Evolutionary conservation across 768 basidiomycete genomes (phyloP), one percentile per base, ranked within the genome.

Genomic region (Mycena pura): DNA sequence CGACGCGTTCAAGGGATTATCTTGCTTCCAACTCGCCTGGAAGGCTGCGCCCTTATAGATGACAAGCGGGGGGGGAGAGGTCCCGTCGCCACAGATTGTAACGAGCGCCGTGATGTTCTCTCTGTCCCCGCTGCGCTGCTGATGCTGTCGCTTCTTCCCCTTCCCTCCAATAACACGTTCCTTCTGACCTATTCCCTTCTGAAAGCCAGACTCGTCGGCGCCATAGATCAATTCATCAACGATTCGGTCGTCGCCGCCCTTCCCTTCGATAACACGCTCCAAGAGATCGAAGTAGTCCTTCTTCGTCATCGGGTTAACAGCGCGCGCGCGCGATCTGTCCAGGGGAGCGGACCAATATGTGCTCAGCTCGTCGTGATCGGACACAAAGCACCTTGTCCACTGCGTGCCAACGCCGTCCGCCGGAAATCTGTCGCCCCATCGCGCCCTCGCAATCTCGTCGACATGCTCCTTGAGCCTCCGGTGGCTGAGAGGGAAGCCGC

Each of bases 31-130:
- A 27, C 62, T 65, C 14, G 60, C 58, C 41, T 67, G 70, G 55
- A 67, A 75, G 7, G 46, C 62, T 48, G 72, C 55, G 6, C 76
- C 76, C 52, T 75, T 75, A 57, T 70, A 78, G 36, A 78, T 76
- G 2, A 78, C 66, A 27, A 72, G 56, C 2, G 77, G 77, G 31
- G 65, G 52, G 13, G 70, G 46, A 0, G 63, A 11, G 6, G 68
- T 68, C 1, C 77, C 75, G 69, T 80, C 75, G 0, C 76, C 76
- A 65, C 79, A 78, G 21, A 82, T 81, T 2, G 77, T 79, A 0
- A 75, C 70, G 44, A 83, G 67, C 14, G 77, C 72, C 0, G 78
- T 80, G 32, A 77, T 77, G 49, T 77, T 80, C 60, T 81, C 79
- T 14, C 68, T 60, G 28, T 67, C 66, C 1, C 77, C 75, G 31